A percentile compares a stretch with the other conserved stretches of the same genome.
These are phyloP conservation scores for Arthonia radiata DNA, from an alignment of 495 filamentous ascomycete species.

Conservation along the genomic window DNA sequence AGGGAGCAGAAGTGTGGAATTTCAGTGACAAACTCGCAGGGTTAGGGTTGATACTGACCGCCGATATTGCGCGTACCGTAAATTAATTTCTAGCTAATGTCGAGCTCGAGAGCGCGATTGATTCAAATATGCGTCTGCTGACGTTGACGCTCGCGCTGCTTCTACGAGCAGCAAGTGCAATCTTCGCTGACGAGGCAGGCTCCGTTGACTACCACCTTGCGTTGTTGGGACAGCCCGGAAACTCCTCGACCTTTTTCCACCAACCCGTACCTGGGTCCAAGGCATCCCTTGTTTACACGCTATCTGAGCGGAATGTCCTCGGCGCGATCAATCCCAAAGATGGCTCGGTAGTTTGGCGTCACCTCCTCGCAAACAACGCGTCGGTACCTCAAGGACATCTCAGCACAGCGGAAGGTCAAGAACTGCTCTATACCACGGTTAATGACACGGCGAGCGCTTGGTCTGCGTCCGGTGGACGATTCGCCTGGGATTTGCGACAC, in stretches of 20 bases:
- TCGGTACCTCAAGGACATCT: slow-evolving; percentile 25
- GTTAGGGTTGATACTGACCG: no score
- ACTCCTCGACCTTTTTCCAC: slow-evolving; percentile 83
- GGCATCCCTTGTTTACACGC: slow-evolving; percentile 74
- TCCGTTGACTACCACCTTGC: slow-evolving; percentile 82
- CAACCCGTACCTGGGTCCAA: slow-evolving; percentile 53
- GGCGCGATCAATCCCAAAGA: slow-evolving; percentile 77
- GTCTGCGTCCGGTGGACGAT: slow-evolving; percentile 57
- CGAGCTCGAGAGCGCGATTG: no score
- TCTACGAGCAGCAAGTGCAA: no score
- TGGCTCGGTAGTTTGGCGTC: slow-evolving; percentile 69
- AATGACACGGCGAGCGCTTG: slow-evolving; percentile 49
- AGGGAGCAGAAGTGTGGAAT: no score
- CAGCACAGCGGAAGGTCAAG: slow-evolving; percentile 45
- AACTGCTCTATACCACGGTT: slow-evolving; percentile 44
- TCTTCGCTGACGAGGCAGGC: slow-evolving; percentile 78
- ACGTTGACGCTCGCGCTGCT: no score
- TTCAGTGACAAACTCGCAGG: no score
- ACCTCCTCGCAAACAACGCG: slow-evolving; percentile 16
- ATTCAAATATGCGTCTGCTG: no score
- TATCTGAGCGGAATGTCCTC: slow-evolving; percentile 55
- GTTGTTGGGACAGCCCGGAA: slow-evolving; percentile 58
- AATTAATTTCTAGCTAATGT: no score
- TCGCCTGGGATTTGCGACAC: slow-evolving; percentile 44
- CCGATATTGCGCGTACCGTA: no score